Conservation (phyloP, 1,284 basidiomycete genomes). For the Retiboletus flavoniger region DNA sequence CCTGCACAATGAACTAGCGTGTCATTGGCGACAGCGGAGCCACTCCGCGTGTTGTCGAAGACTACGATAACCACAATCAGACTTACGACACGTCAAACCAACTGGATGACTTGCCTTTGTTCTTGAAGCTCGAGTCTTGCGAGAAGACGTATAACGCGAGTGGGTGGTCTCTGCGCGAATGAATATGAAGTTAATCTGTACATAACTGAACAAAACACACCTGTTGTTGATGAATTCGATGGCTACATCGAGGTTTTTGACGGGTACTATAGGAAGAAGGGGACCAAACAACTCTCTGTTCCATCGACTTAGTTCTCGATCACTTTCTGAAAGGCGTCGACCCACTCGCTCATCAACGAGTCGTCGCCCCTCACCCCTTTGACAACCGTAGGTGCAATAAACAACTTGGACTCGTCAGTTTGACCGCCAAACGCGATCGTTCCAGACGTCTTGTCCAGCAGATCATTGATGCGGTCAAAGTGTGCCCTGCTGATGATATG, state of each 20-base stretch:
- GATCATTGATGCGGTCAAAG: constrained; percentile 59
- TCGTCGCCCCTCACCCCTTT: constrained; percentile 63
- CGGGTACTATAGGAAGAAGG: constrained; percentile 74
- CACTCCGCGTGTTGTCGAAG: constrained; percentile 65
- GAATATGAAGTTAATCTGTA: background rate
- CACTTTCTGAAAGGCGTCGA: constrained; percentile 5
- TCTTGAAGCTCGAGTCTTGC: constrained; percentile 55
- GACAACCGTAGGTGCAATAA: constrained; percentile 69
- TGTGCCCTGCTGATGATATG: constrained; percentile 54
- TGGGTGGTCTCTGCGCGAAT: constrained; percentile 61
- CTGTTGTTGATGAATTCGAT: constrained; percentile 66
- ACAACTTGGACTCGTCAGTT: constrained; percentile 55
- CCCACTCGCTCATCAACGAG: constrained; percentile 73
- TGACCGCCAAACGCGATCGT: constrained; percentile 71
- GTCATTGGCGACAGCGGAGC: constrained; percentile 69
- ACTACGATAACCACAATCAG: constrained; percentile 40
- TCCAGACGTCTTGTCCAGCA: constrained; percentile 72
- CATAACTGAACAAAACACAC: constrained; percentile 35
- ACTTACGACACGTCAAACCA: background rate
- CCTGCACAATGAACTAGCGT: constrained; percentile 53
- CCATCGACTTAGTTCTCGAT: constrained; percentile 3
- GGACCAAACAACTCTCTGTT: constrained; percentile 74
- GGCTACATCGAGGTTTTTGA: constrained; percentile 70
- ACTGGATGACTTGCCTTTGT: constrained; percentile 46
- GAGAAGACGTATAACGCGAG: constrained; percentile 79